These are phyloP conservation scores for Yarrowia alimentaria DNA, from an alignment of 805 yeast genomes.

Conservation along the genomic window DNA sequence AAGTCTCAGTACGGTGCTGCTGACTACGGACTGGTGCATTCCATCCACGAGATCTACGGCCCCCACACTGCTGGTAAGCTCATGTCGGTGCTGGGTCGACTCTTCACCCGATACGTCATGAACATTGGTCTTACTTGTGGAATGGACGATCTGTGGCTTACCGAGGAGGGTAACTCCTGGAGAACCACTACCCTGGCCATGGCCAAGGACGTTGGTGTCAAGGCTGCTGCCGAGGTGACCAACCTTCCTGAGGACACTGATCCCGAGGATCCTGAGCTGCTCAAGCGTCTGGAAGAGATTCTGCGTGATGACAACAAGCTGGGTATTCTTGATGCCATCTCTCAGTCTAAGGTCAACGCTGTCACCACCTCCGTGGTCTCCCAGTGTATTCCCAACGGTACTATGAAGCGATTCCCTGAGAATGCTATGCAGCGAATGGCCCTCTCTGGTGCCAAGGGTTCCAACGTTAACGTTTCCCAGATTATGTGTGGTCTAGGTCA, in stretches of 20 bases:
- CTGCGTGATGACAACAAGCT: conserved; percentile 88
- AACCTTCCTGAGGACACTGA: conserved; percentile 57
- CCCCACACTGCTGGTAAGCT: conserved; percentile 71
- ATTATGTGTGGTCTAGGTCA: conserved; percentile 99
- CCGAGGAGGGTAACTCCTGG: conserved; percentile 87
- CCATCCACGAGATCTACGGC: conserved; percentile 94
- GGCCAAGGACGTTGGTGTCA: conserved; percentile 78
- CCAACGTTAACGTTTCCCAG: conserved; percentile 96
- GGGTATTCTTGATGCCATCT: conserved; percentile 91
- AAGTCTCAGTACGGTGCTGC: conserved; percentile 99
- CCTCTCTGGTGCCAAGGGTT: conserved; percentile 98
- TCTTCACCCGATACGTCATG: conserved; percentile 91
- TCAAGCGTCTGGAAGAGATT: conserved; percentile 88
- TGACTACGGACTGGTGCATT: conserved; percentile 93
- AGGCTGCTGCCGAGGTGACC: conserved; percentile 93
- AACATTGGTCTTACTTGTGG: conserved; percentile 97
- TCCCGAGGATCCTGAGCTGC: conserved; percentile 69
- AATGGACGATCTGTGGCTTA: conserved; percentile 96
- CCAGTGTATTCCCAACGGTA: conserved; percentile 92
- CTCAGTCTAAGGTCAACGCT: conserved; percentile 87
- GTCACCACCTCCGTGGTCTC: conserved; percentile 94
- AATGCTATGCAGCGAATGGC: conserved; percentile 99
- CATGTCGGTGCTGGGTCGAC: conserved; percentile 86
- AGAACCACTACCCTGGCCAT: conserved; percentile 77
- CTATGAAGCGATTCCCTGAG: conserved; percentile 91